Percentiles rank a stretch among this genome's conserved stretches.
Conservation (phyloP, 257 asterid genomes). For the Avicennia marina region DNA sequence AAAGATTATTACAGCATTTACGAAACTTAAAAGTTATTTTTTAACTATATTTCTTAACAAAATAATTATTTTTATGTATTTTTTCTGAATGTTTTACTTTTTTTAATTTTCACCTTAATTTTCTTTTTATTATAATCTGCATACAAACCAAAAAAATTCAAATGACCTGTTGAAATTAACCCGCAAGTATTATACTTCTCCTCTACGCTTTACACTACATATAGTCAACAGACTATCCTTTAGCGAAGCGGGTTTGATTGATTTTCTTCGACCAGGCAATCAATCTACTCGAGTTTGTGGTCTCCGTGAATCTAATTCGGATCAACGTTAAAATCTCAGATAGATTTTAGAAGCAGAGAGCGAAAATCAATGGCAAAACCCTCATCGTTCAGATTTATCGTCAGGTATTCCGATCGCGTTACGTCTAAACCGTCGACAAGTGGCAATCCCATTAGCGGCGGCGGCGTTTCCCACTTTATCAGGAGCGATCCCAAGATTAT, state of each 20-base stretch:
- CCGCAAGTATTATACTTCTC: no score
- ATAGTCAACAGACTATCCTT: background rate
- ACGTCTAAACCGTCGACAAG: conserved; percentile 43
- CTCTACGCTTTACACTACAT: background rate
- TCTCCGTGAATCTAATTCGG: conserved; percentile 30
- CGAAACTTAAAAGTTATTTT: no score
- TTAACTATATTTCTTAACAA: no score
- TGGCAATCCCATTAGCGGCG: conserved; percentile 16
- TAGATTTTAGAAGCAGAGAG: background rate
- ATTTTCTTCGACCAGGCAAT: conserved; percentile 24
- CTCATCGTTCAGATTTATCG: conserved; percentile 49
- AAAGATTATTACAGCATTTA: no score
- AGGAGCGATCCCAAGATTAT: conserved; percentile 25
- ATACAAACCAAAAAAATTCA: no score
- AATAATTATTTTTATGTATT: no score
- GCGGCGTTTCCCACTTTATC: conserved; percentile 48
- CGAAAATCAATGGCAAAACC: conserved; percentile 59
- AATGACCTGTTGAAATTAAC: no score
- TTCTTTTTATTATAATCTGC: no score
- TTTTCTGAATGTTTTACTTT: no score
- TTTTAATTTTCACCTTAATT: no score
- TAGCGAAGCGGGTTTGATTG: conserved; percentile 17
- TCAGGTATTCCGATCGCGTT: conserved; percentile 39
- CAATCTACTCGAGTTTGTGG: conserved; percentile 32
- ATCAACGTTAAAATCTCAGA: no score